Evolutionary conservation across 768 basidiomycete genomes (phyloP), one percentile per base, ranked within the genome.

Genomic region (Suillus bovinus): DNA sequence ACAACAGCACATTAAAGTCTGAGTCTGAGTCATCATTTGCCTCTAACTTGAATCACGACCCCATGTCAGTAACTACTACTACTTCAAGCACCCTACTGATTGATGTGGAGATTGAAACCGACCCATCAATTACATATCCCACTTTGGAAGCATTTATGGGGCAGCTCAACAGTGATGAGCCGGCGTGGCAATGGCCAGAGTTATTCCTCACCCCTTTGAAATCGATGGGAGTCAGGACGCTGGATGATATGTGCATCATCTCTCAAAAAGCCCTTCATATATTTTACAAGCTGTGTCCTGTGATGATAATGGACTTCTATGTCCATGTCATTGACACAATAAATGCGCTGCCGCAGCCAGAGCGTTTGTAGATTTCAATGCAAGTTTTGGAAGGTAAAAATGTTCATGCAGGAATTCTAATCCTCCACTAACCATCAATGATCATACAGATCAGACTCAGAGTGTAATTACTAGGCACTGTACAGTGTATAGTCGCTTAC

Each of bases 231-330:
- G 58, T 29, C 49, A 34, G 31, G 34, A 27, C 11, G 17, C 46
- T 63, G 0, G 62, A 63, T 20, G 58, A 63, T 17, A 39, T 59
- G 58, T 34, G 44, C 29, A 52, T 63, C 13, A 36, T 63, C 5
- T 59, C 62, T 49, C 9, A 41, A 33, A 49, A 63, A 36, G n/a
- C 49, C 59, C 29, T 52, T 5, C 31, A 17, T 16, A 29, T 63
- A 29, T 50, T 63, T 7, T 38, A 41, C 33, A 1, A 20, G 4
- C 62, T 63, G 13, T 20, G 24, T 14, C 62, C 62, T 13, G 17
- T 63, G 2, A 50, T 63, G 38, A 59, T 63, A 16, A 63, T 63
- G 62, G 62, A 63, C 20, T 59, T 63, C 17, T 59, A 49, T 24
- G 42, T 50, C 49, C 49, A 63, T 22, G 47, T 63, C 49, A 36